Evolutionary conservation across 306 rosid genomes (phyloP).

Genomic region (Pyrus pyrifolia): DNA sequence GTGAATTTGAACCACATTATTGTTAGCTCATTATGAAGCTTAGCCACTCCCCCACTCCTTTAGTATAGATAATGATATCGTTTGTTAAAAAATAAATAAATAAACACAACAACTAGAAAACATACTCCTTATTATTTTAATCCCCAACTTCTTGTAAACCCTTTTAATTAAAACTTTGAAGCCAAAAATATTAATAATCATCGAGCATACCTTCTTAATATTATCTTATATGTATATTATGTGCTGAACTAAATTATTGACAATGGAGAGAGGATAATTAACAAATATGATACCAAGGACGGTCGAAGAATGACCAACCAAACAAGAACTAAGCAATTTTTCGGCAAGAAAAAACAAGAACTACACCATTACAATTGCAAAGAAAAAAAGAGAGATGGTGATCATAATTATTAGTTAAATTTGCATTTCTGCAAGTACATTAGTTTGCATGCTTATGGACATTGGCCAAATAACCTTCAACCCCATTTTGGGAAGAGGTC

Average conservation of each 20-base stretch:
- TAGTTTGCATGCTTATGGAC: not conserved
- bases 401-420: no score
- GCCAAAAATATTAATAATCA: not conserved
- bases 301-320: not conserved
- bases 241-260: not conserved
- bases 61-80: no score
- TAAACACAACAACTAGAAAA: not conserved
- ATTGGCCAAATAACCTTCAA: not conserved
- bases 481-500: conserved; percentile 11
- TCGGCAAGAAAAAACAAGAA: no score
- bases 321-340: not conserved
- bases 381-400: not conserved
- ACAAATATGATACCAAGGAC: not conserved
- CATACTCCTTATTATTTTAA: not conserved
- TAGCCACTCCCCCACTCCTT: no score
- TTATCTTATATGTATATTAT: not conserved
- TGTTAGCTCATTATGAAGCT: fast-evolving
- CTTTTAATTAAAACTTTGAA: not conserved
- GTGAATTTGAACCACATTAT: no score
- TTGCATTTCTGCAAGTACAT: not conserved
- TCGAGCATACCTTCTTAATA: no score
- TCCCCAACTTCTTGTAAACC: not conserved
- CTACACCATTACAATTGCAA: not conserved
- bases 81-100: no score
- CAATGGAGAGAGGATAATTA: not conserved